Conservation (phyloP, 192 early-diverging fungal species). For the Linnemannia exigua region DNA sequence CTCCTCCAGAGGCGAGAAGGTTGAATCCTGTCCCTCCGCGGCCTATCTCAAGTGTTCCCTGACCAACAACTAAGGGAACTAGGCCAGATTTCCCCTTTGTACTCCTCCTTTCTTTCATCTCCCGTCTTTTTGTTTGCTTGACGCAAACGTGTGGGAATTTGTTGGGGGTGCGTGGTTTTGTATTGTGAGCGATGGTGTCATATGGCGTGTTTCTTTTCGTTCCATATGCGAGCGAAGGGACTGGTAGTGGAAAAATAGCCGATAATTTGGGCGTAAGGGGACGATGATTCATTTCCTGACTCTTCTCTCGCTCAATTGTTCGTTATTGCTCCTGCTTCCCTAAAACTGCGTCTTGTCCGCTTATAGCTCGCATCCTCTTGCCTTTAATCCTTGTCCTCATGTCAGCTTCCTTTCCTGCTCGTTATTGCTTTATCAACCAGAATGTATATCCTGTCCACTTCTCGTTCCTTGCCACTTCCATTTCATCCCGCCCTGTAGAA, state of each 20-base stretch:
- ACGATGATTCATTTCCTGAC: not conserved
- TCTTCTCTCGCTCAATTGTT: not conserved
- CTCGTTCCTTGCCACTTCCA: not conserved
- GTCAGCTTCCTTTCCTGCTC: not conserved
- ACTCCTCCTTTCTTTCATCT: not conserved
- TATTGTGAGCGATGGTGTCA: slow-evolving; percentile 15
- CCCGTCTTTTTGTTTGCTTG: slow-evolving; percentile 21
- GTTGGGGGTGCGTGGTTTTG: slow-evolving; percentile 12
- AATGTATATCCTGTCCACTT: slow-evolving; percentile 26
- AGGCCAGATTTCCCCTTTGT: not conserved
- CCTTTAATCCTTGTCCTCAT: not conserved
- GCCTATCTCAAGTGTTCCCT: slow-evolving; percentile 52
- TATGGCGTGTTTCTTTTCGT: not conserved
- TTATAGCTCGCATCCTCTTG: not conserved
- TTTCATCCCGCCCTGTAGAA: slow-evolving; percentile 15
- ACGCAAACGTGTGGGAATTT: not conserved
- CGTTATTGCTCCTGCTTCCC: not conserved
- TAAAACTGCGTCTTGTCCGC: not conserved
- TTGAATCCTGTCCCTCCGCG: slow-evolving; percentile 55
- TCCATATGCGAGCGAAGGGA: not conserved
- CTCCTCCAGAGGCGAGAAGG: slow-evolving; percentile 64
- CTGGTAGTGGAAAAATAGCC: not conserved
- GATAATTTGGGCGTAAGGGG: slow-evolving; percentile 1
- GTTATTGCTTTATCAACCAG: slow-evolving; percentile 12
- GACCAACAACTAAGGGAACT: slow-evolving; percentile 42